Conservation (phyloP, 2,329 filamentous ascomycete genomes). For the Cladophialophora chaetospira region DNA sequence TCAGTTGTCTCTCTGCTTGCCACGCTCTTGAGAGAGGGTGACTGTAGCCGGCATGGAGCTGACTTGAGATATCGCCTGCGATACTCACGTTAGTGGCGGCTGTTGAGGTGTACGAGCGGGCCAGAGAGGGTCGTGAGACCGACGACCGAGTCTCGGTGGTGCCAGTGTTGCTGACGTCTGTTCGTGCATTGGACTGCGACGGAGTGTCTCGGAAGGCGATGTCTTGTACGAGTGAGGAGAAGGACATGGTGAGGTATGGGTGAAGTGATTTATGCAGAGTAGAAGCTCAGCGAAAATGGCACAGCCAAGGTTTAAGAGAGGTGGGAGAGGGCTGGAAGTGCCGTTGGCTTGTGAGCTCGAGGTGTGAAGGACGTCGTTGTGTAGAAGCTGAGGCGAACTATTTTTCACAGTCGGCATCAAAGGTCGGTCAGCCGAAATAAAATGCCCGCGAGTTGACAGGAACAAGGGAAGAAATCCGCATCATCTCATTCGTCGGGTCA, state of each 20-base stretch:
- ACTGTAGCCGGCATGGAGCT: constrained; percentile 80
- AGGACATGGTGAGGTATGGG: constrained; percentile 46
- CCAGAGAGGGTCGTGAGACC: constrained; percentile 42
- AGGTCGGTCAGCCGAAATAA: constrained; percentile 13
- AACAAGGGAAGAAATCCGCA: constrained; percentile 6
- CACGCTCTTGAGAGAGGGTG: constrained; percentile 77
- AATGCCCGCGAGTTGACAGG: background rate
- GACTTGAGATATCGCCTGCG: constrained; percentile 72
- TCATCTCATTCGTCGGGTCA: background rate
- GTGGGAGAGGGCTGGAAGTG: too few relatives aligned
- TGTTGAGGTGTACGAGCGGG: constrained; percentile 50
- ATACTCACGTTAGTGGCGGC: constrained; percentile 55
- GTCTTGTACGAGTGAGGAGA: constrained; percentile 54
- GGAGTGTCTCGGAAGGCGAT: constrained; percentile 48
- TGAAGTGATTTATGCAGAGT: background rate
- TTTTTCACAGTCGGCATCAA: background rate
- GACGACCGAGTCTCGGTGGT: constrained; percentile 45
- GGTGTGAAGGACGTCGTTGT: background rate
- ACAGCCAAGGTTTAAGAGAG: too few relatives aligned
- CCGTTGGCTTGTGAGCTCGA: too few relatives aligned
- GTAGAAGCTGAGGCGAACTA: background rate
- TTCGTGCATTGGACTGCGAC: constrained; percentile 27
- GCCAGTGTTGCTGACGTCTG: constrained; percentile 23
- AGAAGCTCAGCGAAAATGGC: too few relatives aligned
- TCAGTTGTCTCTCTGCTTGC: constrained; percentile 83